A percentile compares a stretch with the other conserved stretches of the same genome.
These are phyloP conservation scores for Skeletonema costatum DNA, from an alignment of 108 stramenopile species.

Conservation along the genomic window DNA sequence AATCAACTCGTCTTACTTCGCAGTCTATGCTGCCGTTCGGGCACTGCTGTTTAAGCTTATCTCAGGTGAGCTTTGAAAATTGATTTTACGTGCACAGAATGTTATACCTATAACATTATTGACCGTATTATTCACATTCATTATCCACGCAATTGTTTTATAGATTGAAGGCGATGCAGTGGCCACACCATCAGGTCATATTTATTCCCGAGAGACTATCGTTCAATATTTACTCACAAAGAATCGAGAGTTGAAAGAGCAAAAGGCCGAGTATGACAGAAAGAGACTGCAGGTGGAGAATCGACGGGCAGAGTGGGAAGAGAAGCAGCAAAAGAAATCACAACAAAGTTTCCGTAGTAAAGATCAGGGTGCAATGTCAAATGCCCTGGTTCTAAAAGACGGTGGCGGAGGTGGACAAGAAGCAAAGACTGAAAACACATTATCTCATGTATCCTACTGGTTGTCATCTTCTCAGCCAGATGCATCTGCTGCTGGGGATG, in stretches of 20 bases:
- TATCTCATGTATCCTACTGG: constrained; percentile 81
- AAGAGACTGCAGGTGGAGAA: constrained; percentile 19
- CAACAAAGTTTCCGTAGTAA: constrained; percentile 35
- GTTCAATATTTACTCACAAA: constrained; percentile 77
- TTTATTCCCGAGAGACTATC: constrained; percentile 75
- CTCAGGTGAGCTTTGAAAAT: constrained; percentile 20
- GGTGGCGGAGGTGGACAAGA: constrained; percentile 33
- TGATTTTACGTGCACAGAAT: constrained; percentile 20
- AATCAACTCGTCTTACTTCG: constrained; percentile 63
- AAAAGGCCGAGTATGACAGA: constrained; percentile 47
- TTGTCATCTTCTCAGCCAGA: constrained; percentile 78
- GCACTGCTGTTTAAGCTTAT: constrained; percentile 73
- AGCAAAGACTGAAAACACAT: constrained; percentile 41
- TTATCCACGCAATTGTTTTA: neutral
- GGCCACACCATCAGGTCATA: constrained; percentile 57
- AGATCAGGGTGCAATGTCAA: constrained; percentile 40
- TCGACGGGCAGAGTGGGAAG: constrained; percentile 22
- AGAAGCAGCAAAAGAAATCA: constrained; percentile 33
- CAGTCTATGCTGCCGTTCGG: constrained; percentile 83
- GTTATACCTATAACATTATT: no score
- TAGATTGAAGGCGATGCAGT: constrained; percentile 35
- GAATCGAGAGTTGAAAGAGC: constrained; percentile 61
- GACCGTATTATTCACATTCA: no score
- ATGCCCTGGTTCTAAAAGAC: constrained; percentile 11
- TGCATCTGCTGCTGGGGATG: neutral